phyloP scores from a whole-genome alignment of 805 yeast genomes.

The Novakomyces olei region DNA sequence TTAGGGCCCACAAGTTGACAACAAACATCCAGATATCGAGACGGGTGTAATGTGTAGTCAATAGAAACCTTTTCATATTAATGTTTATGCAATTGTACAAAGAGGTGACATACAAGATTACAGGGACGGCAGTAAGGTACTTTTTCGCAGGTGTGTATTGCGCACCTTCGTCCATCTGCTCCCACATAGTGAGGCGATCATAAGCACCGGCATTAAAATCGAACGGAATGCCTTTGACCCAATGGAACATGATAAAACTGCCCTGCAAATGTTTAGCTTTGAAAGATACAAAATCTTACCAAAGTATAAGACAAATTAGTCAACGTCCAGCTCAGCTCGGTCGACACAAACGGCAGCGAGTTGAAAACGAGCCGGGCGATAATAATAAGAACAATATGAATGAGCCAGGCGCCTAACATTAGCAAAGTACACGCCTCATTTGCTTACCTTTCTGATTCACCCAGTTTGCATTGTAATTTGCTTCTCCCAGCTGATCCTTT shows the following conservation, averaged over 20 bases:
- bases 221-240: slow-evolving; percentile 90
- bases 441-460: slow-evolving; percentile 60
- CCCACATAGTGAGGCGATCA: slow-evolving; percentile 96
- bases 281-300: no score
- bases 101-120: no score
- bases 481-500: slow-evolving; percentile 71
- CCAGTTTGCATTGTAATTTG: slow-evolving; percentile 90
- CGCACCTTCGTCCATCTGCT: slow-evolving; percentile 86
- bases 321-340: slow-evolving; percentile 79
- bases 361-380: slow-evolving; percentile 57
- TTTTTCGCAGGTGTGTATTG: slow-evolving; percentile 94
- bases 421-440: neutral
- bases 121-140: slow-evolving; percentile 81
- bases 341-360: slow-evolving; percentile 56
- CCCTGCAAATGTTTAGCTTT: no score
- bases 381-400: slow-evolving; percentile 64
- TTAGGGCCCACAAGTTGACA: slow-evolving; percentile 57
- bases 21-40: slow-evolving; percentile 63
- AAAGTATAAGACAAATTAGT: slow-evolving; percentile 80
- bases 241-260: slow-evolving; percentile 86
- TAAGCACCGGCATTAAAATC: slow-evolving; percentile 93
- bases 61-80: slow-evolving; percentile 37
- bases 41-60: slow-evolving; percentile 74
- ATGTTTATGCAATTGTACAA: slow-evolving; percentile 3
- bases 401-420: slow-evolving; percentile 50